Evolutionary conservation across 73 alveolate species (phyloP), one percentile per base, ranked within the genome.

Genomic region (Paraurostyla sp.): DNA sequence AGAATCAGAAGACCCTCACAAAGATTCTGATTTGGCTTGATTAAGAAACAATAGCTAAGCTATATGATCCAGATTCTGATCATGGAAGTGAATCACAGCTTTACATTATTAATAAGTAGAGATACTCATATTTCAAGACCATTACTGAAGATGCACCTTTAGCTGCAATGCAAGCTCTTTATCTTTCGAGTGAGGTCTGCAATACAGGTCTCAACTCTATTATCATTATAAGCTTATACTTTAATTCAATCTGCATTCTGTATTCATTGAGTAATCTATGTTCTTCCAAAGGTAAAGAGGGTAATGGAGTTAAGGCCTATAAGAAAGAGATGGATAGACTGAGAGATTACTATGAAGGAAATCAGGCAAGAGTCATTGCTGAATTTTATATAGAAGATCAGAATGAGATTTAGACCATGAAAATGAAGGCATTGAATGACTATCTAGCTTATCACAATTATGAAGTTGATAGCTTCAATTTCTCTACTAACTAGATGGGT

Each of bases 321-420:
- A 78, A 78, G 78, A 78, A 78, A 38, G 89, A 78, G 45, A 9
- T 78, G 40, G 80, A 78, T 52, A 50, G 89, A 29, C 50, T 78
- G 62, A 54, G 60, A 29, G 76, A 78, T 22, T 78, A 51, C 43
- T 78, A 78, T 51, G 89, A 78, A 2, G 78, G 65, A 3, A 78
- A 50, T 36, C 46, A 51, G 33, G 78, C 60, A 3, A 78, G 78
- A 54, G 78, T 78, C 20, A 54, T 78, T 51, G 89, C 78, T 43
- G 89, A 78, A 36, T 78, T 78, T 36, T 78, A 78, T 27, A 78
- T 51, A 51, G 89, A 78, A 40, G 78, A 78, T 78, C 76, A 54
- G 27, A 50, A 29, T 51, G 76, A 78, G 13, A 54, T 78, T 51
- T 38, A 78, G 78, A 20, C 76, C n/a, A 52, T 78, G 48, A 78